Evolutionary conservation across 768 basidiomycete genomes (phyloP).

Genomic region (Filobasidium floriforme): DNA sequence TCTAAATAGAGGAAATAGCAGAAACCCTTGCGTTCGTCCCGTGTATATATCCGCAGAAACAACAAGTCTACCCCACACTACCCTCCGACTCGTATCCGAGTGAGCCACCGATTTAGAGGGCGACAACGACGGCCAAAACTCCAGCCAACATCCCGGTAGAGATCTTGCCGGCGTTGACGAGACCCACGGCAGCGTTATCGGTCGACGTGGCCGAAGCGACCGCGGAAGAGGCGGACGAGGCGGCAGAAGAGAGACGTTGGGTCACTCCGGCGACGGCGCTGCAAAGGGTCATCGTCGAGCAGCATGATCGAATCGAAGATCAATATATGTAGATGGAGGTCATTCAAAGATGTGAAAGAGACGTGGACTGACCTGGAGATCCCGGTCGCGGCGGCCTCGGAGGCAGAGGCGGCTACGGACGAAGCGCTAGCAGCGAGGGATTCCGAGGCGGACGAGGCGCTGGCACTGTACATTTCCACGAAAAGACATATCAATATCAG

Average conservation of each 20-base stretch:
- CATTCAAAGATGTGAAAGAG: too few species aligned
- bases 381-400: background rate
- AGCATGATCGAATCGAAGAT: too few species aligned
- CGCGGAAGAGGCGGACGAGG: background rate
- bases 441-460: background rate
- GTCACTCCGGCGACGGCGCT: background rate
- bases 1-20: background rate
- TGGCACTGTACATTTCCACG: background rate
- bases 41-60: background rate
- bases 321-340: too few species aligned
- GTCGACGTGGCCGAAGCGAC: background rate
- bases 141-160: background rate
- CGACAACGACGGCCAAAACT: conserved; percentile 1
- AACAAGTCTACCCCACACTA: background rate
- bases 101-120: too few species aligned
- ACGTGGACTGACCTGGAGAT: background rate
- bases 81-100: too few species aligned
- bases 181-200: background rate
- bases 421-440: conserved; percentile 1
- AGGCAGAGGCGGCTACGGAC: background rate
- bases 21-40: background rate
- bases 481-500: too few species aligned
- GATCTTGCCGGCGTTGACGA: background rate
- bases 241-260: background rate
- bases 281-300: background rate